Evolutionary conservation across 306 rosid species (phyloP), one percentile per base, ranked within the genome.

Genomic region (Pterocarpus santalinus): DNA sequence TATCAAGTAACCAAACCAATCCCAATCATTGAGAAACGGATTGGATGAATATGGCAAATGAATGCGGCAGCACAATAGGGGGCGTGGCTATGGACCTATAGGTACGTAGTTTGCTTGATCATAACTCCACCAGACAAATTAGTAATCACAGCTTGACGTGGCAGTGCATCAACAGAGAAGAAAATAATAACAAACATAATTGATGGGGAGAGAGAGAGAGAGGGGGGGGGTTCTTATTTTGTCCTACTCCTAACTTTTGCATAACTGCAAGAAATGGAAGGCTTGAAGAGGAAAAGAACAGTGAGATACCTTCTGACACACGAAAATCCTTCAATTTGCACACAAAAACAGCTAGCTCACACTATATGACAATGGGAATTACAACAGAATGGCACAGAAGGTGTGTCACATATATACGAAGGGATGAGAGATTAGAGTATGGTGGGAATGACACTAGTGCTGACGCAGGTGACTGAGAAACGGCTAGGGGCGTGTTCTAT

Each of bases 21-120:
- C 81, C 78, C 60, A 82, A 82, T 82, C 17, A 69, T 76, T 76
- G 82, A 82, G 78, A 70, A 82, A 76, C 22, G 32, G 66, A 69
- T 61, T 49, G 52, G 8, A 46, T 35, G 77, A 47, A 75, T 49
- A 70, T 10, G 73, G 65, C 1, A 69, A 58, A 16, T 4, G 82
- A 78, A 44, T 58, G 57, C 39, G 60, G 46, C 62, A 14, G 6
- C 32, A 51, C 17, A 12, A 65, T 65, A 4, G 53, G 44, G 39
- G 65, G 32, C 2, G 2, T 56, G 2, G 22, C 12, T 47, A n/a
- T 55, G 63, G 63, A 46, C 33, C 70, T 62, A 62, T 46, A 63
- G 28, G 13, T 60, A 22, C 44, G 76, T 28, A 74, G 77, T 60
- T 57, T 58, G 74, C 28, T 68, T 62, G 51, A 49, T 49, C 13